These are phyloP conservation scores for Mrakia gelida DNA, from an alignment of 768 basidiomycete species.

Conservation along the genomic window DNA sequence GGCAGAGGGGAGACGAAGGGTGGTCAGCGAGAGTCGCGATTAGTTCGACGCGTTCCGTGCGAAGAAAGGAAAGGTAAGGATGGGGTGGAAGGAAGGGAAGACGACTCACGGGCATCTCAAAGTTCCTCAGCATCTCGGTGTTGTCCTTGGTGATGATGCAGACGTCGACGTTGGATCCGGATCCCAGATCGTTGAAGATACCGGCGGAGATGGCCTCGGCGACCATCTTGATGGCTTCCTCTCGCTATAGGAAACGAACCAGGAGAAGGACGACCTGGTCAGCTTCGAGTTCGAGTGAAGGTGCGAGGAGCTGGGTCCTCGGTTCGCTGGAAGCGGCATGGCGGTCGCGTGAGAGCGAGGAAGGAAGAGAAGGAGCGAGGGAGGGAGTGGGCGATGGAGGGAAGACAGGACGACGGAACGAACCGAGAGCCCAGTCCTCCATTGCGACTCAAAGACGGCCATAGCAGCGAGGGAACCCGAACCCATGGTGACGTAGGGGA, in stretches of 20 bases:
- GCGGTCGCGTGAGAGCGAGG: not conserved
- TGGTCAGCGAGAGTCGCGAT: not conserved
- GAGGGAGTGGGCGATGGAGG: not conserved
- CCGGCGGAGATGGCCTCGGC: constrained; percentile 84
- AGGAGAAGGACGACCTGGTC: not conserved
- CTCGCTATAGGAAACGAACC: constrained; percentile 55
- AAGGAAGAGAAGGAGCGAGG: not conserved
- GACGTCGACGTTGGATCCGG: constrained; percentile 97
- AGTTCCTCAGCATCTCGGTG: constrained; percentile 92
- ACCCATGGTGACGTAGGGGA: constrained; percentile 99
- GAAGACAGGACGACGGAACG: constrained; percentile 36
- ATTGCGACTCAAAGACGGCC: constrained; percentile 90
- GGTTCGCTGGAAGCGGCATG: too few species aligned
- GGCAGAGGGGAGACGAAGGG: too few species aligned
- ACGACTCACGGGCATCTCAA: constrained; percentile 66
- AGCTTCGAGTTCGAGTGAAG: not conserved
- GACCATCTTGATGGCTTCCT: constrained; percentile 76
- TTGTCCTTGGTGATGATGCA: constrained; percentile 82
- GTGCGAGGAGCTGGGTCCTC: too few species aligned
- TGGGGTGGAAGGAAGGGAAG: not conserved
- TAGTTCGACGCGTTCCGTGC: not conserved
- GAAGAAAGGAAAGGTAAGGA: not conserved
- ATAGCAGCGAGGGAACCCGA: constrained; percentile 94
- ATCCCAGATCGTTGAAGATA: constrained; percentile 99
- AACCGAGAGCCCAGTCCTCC: constrained; percentile 77